Evolutionary conservation across 805 yeast genomes (phyloP), one percentile per base, ranked within the genome.

Genomic region (Yarrowia sp.): DNA sequence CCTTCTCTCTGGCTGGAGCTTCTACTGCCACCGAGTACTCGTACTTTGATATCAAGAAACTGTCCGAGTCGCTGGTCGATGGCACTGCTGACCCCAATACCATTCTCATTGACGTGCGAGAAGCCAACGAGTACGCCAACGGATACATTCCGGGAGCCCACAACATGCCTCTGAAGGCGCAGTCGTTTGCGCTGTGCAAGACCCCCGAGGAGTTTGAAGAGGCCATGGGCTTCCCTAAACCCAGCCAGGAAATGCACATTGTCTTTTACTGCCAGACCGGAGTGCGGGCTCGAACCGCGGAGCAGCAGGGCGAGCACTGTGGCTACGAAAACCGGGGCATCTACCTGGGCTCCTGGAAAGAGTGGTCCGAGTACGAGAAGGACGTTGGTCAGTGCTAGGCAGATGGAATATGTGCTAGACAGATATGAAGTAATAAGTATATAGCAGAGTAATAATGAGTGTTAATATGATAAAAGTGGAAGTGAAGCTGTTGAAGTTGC

Each of bases 241-340:
- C 99, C 1, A 72, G 79, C 5, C 77, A 80, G 58, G 87, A 86
- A 61, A 85, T 88, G 74, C 90, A 91, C 71, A 81, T 94, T 75
- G 85, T 94, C 47, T 92, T 94, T 79, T 93, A 92, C 79, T 94
- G 99, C 79, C 85, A 90, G 60, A 97, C 90, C 8, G 99, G 99
- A 68, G 89, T 92, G 52, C 87, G 99, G 81, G 88, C 96, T 20
- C 84, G 91, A 50, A 91, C 91, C 69, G 93, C 97, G 42, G 97
- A 92, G 76, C 96, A 91, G 75, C 82, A 93, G 75, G 98, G 98
- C 13, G 85, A 87, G 70, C 89, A 97, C 17, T 91, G 88, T 78
- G 98, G 98, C 9, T 94, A 94, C 79, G 79, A 83, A 60, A 85
- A 90, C 73, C 85, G 97, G 71, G 92, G 94, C 67, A 90, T 92